These are phyloP conservation scores for Salix viminalis DNA, from an alignment of 345 rosid genomes.

Conservation along the genomic window DNA sequence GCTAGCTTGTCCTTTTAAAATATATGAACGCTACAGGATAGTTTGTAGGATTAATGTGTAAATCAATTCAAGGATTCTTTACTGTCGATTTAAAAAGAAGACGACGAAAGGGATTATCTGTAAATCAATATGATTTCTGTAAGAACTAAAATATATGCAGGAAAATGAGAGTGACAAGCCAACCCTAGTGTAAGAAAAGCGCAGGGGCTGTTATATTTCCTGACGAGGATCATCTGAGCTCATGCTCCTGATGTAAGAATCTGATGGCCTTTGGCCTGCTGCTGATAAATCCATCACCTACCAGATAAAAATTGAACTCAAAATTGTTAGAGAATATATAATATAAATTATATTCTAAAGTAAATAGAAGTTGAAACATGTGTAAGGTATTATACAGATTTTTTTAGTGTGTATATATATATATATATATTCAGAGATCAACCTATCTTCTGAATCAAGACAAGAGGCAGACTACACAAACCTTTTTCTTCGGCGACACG, in stretches of 20 bases:
- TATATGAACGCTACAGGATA: too few species aligned
- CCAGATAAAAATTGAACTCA: background rate
- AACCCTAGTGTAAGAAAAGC: background rate
- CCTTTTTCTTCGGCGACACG: constrained; percentile 29
- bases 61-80: too few species aligned
- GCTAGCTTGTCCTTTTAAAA: too few species aligned
- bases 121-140: too few species aligned
- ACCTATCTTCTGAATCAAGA: background rate
- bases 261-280: background rate
- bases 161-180: background rate
- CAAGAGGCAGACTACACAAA: background rate
- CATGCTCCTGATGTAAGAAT: background rate
- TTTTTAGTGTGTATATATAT: background rate
- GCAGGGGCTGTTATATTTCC: background rate
- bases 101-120: too few species aligned
- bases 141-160: too few species aligned
- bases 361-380: background rate
- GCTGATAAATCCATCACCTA: background rate
- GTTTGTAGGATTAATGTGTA: too few species aligned
- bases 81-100: too few species aligned
- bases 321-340: too few species aligned
- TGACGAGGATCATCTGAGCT: background rate
- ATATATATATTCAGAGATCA: background rate
- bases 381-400: background rate
- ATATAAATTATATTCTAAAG: constrained; percentile 12